phyloP scores from a whole-genome alignment of 1,284 basidiomycete species.

The Cryptococcus hybrid region DNA sequence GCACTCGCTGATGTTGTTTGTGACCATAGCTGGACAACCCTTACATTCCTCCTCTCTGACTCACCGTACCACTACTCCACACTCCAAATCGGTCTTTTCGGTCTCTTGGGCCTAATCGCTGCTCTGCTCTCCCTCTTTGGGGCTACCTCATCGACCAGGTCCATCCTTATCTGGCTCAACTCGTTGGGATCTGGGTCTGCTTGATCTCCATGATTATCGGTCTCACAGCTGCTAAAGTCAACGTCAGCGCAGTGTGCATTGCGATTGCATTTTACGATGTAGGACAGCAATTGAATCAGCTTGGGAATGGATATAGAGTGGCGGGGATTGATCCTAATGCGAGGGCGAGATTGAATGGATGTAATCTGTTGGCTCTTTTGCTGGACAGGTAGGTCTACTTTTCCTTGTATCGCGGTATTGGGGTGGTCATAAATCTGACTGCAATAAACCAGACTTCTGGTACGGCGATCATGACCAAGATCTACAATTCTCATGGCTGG shows the following conservation, averaged over 20 bases:
- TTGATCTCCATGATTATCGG: constrained; percentile 49
- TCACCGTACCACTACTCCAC: constrained; percentile 60
- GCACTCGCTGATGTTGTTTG: too few species aligned
- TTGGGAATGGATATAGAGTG: constrained; percentile 45
- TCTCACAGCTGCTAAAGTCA: constrained; percentile 60
- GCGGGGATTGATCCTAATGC: constrained; percentile 58
- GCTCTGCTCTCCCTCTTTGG: constrained; percentile 59
- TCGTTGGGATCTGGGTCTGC: constrained; percentile 53
- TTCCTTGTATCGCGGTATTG: too few species aligned
- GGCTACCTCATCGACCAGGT: constrained; percentile 63
- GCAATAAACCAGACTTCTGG: constrained; percentile 52
- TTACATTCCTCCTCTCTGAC: constrained; percentile 68
- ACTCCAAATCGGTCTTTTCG: constrained; percentile 67
- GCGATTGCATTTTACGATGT: constrained; percentile 52
- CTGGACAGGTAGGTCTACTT: too few species aligned
- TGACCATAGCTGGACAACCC: constrained; percentile 59
- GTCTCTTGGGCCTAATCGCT: constrained; percentile 66
- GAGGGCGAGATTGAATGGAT: constrained; percentile 62
- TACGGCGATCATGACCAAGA: constrained; percentile 61
- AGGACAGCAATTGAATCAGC: constrained; percentile 54
- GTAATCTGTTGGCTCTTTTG: constrained; percentile 57
- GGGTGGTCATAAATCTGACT: too few species aligned
- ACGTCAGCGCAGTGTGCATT: constrained; percentile 60
- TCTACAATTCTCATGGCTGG: constrained; percentile 64
- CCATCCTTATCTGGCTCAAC: constrained; percentile 64